Conservation (phyloP, 2,329 filamentous ascomycete genomes). For the Thielaviopsis punctulata region DNA sequence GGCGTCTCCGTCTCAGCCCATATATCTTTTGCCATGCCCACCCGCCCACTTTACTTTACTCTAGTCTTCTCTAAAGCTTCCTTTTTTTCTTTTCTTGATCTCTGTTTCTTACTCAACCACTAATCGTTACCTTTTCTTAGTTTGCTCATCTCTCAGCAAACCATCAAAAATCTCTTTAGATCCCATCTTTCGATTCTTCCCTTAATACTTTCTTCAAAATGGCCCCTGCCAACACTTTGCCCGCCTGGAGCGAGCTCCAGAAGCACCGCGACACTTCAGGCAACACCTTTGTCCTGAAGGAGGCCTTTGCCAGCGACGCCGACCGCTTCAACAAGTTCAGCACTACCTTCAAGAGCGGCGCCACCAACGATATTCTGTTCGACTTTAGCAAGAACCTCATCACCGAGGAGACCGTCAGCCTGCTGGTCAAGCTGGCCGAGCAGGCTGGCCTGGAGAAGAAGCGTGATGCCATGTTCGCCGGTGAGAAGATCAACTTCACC, state of each 20-base stretch:
- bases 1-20: background rate
- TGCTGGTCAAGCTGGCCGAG: conserved; percentile 78
- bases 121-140: background rate
- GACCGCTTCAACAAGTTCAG: conserved; percentile 81
- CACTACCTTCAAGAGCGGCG: conserved; percentile 67
- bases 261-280: conserved; percentile 74
- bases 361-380: conserved; percentile 77
- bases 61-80: background rate
- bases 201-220: conserved; percentile 27
- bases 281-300: conserved; percentile 81
- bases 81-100: background rate
- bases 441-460: conserved; percentile 85
- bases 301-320: conserved; percentile 78
- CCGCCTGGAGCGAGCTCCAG: conserved; percentile 80
- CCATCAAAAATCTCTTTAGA: background rate
- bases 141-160: background rate
- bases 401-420: conserved; percentile 74
- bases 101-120: background rate
- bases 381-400: conserved; percentile 99
- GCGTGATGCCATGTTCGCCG: conserved; percentile 91
- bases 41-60: background rate
- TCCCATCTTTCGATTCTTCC: background rate
- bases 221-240: conserved; percentile 71
- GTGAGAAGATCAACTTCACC: conserved; percentile 98
- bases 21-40: background rate